Evolutionary conservation across 2,329 filamentous ascomycete species (phyloP).

Genomic region (Cladophialophora carrionii): DNA sequence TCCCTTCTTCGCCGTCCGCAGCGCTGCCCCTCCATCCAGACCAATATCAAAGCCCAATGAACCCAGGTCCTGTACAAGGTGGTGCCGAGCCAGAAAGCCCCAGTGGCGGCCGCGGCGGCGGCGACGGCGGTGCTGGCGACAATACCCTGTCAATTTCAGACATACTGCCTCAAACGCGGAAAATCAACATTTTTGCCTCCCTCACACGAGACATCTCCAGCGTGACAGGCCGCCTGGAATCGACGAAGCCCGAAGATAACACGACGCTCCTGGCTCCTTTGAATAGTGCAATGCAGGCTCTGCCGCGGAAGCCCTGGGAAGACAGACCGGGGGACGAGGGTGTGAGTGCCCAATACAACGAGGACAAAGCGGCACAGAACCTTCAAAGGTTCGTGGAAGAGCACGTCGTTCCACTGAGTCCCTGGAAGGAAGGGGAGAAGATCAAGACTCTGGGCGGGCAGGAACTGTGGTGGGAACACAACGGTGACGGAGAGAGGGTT

Average conservation of each 20-base stretch:
- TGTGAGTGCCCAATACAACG: slow-evolving; percentile 61
- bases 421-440: slow-evolving; percentile 70
- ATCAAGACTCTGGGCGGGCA: slow-evolving; percentile 68
- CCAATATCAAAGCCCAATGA: slow-evolving; percentile 29
- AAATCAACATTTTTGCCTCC: slow-evolving; percentile 81
- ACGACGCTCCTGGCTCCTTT: slow-evolving; percentile 85
- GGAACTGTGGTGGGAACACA: slow-evolving; percentile 81
- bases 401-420: slow-evolving; percentile 74
- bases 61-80: slow-evolving; percentile 28
- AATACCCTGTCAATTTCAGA: slow-evolving; percentile 74
- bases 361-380: slow-evolving; percentile 76
- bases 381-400: slow-evolving; percentile 80
- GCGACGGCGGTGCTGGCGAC: slow-evolving; percentile 41
- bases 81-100: slow-evolving; percentile 1
- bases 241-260: slow-evolving; percentile 61
- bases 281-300: slow-evolving; percentile 75
- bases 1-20: background rate
- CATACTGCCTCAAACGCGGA: slow-evolving; percentile 76
- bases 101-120: slow-evolving; percentile 23
- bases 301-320: slow-evolving; percentile 88
- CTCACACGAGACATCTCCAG: slow-evolving; percentile 74
- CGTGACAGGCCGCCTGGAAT: slow-evolving; percentile 69
- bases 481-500: slow-evolving; percentile 64
- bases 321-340: slow-evolving; percentile 39
- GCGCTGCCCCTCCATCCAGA: slow-evolving; percentile 2